phyloP scores from a whole-genome alignment of 306 rosid genomes.

The Acacia confusa region DNA sequence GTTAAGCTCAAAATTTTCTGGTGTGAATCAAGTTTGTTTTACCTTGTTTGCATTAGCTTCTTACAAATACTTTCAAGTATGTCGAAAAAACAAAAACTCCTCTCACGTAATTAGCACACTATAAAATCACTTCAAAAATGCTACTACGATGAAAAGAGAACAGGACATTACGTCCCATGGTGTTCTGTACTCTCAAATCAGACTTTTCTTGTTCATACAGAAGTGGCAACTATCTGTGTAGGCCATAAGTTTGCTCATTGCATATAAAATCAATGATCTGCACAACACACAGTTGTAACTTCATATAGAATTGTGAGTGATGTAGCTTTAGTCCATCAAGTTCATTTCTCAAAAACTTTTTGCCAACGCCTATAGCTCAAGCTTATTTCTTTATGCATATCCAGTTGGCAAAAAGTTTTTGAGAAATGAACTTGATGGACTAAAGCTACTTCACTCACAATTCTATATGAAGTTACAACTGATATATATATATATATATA shows the following conservation, averaged over 20 bases:
- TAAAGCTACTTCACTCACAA: not conserved
- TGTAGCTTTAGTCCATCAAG: not conserved
- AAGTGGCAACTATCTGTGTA: not conserved
- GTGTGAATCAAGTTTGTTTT: too few species aligned
- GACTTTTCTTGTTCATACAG: not conserved
- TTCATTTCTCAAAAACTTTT: not conserved
- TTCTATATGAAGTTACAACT: not conserved
- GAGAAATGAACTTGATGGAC: not conserved
- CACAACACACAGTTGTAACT: not conserved
- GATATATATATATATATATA: too few species aligned
- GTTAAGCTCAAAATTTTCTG: not conserved
- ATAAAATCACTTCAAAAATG: too few species aligned
- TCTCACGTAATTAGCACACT: too few species aligned
- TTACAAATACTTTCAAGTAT: too few species aligned
- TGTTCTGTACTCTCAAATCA: not conserved
- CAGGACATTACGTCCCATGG: too few species aligned
- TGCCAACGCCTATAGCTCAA: conserved; percentile 16
- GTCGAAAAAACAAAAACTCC: too few species aligned
- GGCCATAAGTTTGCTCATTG: not conserved
- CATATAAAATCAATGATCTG: not conserved
- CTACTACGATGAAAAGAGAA: not conserved
- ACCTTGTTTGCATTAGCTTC: too few species aligned
- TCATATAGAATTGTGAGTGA: not conserved
- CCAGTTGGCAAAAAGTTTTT: not conserved
- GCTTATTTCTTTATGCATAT: not conserved